Evolutionary conservation across 2,329 filamentous ascomycete species (phyloP).

Genomic region (Penicillium sp.): DNA sequence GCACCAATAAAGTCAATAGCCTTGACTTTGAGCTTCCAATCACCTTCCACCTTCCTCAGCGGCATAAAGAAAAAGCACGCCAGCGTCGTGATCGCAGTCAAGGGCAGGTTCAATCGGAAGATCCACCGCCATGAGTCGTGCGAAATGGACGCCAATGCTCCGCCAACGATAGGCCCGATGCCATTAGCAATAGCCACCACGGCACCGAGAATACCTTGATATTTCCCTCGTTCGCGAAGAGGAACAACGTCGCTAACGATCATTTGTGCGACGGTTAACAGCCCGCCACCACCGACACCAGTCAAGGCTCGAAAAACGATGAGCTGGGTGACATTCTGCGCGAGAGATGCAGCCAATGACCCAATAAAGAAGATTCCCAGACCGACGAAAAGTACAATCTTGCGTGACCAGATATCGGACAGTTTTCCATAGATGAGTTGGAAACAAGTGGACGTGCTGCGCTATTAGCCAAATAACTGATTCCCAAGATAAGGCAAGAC

Average conservation of each 20-base stretch:
- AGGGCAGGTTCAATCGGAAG: constrained; percentile 52
- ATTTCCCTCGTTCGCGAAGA: constrained; percentile 56
- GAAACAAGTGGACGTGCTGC: constrained; percentile 65
- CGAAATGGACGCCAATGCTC: constrained; percentile 47
- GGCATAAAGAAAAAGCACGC: constrained; percentile 56
- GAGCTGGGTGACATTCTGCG: constrained; percentile 52
- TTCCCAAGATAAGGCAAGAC: constrained; percentile 24
- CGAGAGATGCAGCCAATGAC: constrained; percentile 57
- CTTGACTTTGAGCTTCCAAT: constrained; percentile 50
- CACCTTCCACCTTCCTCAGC: constrained; percentile 50
- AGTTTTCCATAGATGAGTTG: constrained; percentile 61
- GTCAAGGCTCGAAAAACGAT: constrained; percentile 58
- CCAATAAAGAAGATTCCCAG: constrained; percentile 53
- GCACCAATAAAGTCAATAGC: constrained; percentile 52
- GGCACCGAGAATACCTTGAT: constrained; percentile 53
- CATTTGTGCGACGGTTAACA: constrained; percentile 57
- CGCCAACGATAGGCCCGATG: constrained; percentile 53
- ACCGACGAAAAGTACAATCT: constrained; percentile 53
- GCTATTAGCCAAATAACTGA: constrained; percentile 5
- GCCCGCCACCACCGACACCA: constrained; percentile 58
- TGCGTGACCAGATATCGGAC: constrained; percentile 59
- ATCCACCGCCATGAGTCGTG: constrained; percentile 51
- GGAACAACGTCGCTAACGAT: constrained; percentile 60
- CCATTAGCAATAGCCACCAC: constrained; percentile 53
- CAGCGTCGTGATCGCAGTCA: constrained; percentile 47